Base-by-base conservation (phyloP, 164 flowering plant species). In the Magnolia officinalis region DNA sequence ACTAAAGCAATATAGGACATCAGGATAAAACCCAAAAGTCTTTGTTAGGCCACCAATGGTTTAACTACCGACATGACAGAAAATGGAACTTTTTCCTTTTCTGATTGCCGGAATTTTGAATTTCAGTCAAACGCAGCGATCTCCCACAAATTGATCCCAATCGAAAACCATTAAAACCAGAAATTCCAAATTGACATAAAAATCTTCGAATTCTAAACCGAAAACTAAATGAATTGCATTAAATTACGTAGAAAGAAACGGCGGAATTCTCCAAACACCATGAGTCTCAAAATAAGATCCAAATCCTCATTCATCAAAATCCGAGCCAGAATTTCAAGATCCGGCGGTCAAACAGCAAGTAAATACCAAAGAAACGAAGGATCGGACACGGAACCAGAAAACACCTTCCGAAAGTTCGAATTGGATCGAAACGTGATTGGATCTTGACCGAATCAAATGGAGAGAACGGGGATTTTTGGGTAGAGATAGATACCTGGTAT, bases 401-500 rank as follows among this genome's bases (percentile, higher is more conserved):
- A n/a, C 21, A 21, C 11, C 21, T n/a, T 6, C 37, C 14, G 31
- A 66, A 66, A 66, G 24, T 8, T 66, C 9, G 69, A 66, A 66
- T 66, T 26, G 37, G 16, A 66, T 66, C 61, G 11, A 23, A 66
- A 23, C 69, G 13, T 16, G 13, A 26, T 13, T 10, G 31, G 13
- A 21, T 8, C 31, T 66, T 9, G 29, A 24, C 45, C 11, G 29
- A 66, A 24, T 66, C 31, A 2, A 21, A 26, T 5, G 16, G n/a
- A 1, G 29, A 23, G 69, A 66, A 26, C 10, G 4, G 13, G 61
- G 18, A 55, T 11, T 21, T 21, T 21, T 2, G 29, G 8, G 69
- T 19, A 23, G 69, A 66, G 31, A 21, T 66, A 4, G 13, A 23
- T 75, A 91, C 95, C 93, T 91, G 96, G 70, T 91, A 91, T 11